Percentiles rank a stretch among this genome's conserved stretches.
phyloP scores from a whole-genome alignment of 768 basidiomycete species.

The Leccinellum rugosiceps region DNA sequence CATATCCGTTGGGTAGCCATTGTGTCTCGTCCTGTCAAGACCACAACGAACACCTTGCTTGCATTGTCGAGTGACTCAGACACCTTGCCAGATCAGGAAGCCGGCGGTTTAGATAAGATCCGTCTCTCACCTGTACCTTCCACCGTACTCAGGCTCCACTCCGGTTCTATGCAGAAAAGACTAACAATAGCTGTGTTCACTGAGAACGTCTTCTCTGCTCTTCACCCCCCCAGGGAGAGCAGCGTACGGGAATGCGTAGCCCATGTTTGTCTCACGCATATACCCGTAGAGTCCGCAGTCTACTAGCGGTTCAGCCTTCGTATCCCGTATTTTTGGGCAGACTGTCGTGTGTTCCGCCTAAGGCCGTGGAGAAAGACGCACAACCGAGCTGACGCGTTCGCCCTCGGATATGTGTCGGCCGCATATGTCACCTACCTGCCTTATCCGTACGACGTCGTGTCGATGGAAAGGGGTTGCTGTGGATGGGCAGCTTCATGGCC shows the following conservation, averaged over 20 bases:
- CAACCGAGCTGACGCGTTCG: background rate
- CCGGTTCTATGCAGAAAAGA: background rate
- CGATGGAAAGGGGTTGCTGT: conserved; percentile 22
- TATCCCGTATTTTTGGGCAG: background rate
- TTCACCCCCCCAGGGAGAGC: conserved; percentile 7
- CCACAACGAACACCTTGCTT: background rate
- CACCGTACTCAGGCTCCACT: background rate
- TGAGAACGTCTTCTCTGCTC: conserved; percentile 17
- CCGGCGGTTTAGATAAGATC: conserved; percentile 21
- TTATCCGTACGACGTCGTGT: conserved; percentile 14
- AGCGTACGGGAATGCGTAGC: conserved; percentile 6
- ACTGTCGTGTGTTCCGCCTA: conserved; percentile 6
- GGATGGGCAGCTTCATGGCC: conserved; percentile 8
- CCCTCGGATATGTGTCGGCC: background rate
- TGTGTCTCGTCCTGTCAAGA: background rate
- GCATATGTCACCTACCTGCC: conserved; percentile 4
- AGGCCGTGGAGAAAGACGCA: conserved; percentile 3
- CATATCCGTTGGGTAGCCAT: background rate
- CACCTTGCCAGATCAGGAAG: conserved; percentile 7
- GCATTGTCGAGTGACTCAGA: background rate
- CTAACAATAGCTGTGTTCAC: conserved; percentile 14
- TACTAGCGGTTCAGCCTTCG: background rate
- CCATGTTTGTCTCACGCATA: background rate
- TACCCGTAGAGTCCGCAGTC: background rate
- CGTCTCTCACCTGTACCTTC: background rate